A percentile compares a stretch with the other conserved stretches of the same genome.
Conservation (phyloP, 345 rosid species). For the Hibiscus syriacus region DNA sequence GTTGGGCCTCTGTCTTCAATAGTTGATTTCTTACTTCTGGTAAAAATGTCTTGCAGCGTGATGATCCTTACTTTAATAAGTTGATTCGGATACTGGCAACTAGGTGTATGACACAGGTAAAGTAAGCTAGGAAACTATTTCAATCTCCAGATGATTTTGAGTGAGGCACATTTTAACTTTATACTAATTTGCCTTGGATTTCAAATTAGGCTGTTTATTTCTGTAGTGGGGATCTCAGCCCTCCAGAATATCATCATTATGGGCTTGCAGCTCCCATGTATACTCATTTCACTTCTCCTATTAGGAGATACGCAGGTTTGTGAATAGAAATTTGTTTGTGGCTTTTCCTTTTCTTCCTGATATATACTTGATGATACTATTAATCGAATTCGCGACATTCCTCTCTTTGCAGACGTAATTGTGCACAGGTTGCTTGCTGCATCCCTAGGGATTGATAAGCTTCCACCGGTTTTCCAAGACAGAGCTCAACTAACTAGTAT, state of each 20-base stretch:
- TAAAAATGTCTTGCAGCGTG: constrained; percentile 47
- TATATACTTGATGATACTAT: constrained; percentile 6
- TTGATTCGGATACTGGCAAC: constrained; percentile 91
- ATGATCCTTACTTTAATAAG: constrained; percentile 97
- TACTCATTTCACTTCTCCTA: constrained; percentile 97
- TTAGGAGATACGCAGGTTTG: constrained; percentile 92
- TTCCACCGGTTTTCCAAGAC: too few species aligned
- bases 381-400: constrained; percentile 14
- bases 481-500: too few species aligned
- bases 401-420: constrained; percentile 60
- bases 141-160: constrained; percentile 3
- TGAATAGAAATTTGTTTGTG: constrained; percentile 5
- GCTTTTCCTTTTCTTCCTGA: background rate
- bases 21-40: constrained; percentile 6
- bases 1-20: background rate
- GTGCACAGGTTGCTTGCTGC: too few species aligned
- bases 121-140: constrained; percentile 16
- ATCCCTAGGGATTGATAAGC: too few species aligned
- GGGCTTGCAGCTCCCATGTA: constrained; percentile 92
- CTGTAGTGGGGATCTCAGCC: constrained; percentile 94
- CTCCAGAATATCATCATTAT: constrained; percentile 85
- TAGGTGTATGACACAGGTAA: constrained; percentile 98
- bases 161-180: constrained; percentile 4
- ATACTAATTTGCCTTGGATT: too few species aligned
- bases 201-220: too few species aligned